phyloP scores from a whole-genome alignment of 352 stramenopile species.

The Phytophthora tentaculata region DNA sequence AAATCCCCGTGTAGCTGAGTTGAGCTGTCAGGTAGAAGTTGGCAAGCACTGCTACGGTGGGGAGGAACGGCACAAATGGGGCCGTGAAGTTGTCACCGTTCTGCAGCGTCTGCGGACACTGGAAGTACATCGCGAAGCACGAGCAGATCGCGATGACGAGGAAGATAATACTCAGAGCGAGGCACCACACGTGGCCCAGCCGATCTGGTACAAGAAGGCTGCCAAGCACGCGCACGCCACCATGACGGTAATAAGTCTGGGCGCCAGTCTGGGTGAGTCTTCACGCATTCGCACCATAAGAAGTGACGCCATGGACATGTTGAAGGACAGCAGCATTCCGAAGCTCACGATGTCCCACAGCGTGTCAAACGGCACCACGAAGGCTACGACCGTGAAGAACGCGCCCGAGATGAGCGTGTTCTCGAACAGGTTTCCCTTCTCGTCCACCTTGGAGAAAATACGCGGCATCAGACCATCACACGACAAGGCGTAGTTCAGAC shows the following conservation, averaged over 20 bases:
- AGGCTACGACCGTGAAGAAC: slow-evolving; percentile 71
- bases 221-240: slow-evolving; percentile 44
- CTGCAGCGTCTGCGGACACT: slow-evolving; percentile 61
- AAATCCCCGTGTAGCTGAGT: slow-evolving; percentile 54
- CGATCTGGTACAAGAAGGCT: slow-evolving; percentile 71
- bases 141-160: slow-evolving; percentile 40
- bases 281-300: slow-evolving; percentile 74
- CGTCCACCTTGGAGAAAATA: slow-evolving; percentile 89
- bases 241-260: slow-evolving; percentile 48
- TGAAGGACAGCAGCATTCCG: slow-evolving; percentile 88
- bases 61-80: slow-evolving; percentile 73
- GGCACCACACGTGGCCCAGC: slow-evolving; percentile 36
- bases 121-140: slow-evolving; percentile 49
- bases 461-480: slow-evolving; percentile 93
- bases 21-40: slow-evolving; percentile 80
- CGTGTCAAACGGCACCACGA: slow-evolving; percentile 77
- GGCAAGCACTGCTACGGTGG: slow-evolving; percentile 49
- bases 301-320: slow-evolving; percentile 79
- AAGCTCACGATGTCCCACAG: slow-evolving; percentile 91
- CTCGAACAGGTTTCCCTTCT: slow-evolving; percentile 81
- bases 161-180: slow-evolving; percentile 56
- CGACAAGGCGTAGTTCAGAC: slow-evolving; percentile 93
- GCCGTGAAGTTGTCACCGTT: slow-evolving; percentile 63
- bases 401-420: slow-evolving; percentile 74
- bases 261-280: slow-evolving; percentile 45